Base-by-base conservation (phyloP, 2,329 filamentous ascomycete genomes). In the Magnaporthiopsis incrustans region DNA sequence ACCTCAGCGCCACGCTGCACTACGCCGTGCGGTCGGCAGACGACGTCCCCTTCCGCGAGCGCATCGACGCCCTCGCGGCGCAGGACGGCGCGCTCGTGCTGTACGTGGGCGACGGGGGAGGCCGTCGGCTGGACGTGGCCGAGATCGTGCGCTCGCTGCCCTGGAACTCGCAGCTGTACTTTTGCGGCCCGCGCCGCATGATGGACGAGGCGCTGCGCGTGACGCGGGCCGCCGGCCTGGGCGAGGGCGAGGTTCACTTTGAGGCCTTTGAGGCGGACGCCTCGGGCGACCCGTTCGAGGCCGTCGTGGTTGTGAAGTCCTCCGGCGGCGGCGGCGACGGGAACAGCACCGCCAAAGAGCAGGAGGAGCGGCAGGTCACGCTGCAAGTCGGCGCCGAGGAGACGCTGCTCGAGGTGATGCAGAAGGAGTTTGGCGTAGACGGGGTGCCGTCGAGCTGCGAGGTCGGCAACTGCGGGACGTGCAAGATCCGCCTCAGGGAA, bases 221-320 rank as follows among this genome's bases (percentile, higher is more conserved):
- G 15, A 79, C 80, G 0, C 73, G 74, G 11, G 72, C 72, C 10
- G 74, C 75, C 11, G 76, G 78, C 0, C 74, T 89, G 0, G 71
- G 76, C 0, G 75, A 79, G 2, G 75, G 78, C 0, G 83, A 85
- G 57, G 76, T 88, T 1, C 85, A 89, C 70, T 85, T 81, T 65
- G 86, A 89, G 71, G 81, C 82, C 0, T 89, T 89, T 66, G 74
- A 76, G 1, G 81, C 82, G 1, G 78, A 81, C 26, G 75, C 78
- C 0, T 77, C 78, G 0, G 85, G 86, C 0, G 84, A 88, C 68
- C 81, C 85, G 0, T 89, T 89, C 67, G 81, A 84, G 57, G 85
- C 77, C 0, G 78, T 83, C 60, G 77, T 83, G 60, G 77, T 89
- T 0, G 71, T 73, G 8, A 80, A 82, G 63, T 68, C 68, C 1